phyloP scores from a whole-genome alignment of 176 grass and related monocot genomes.

The Bromus sterilis region DNA sequence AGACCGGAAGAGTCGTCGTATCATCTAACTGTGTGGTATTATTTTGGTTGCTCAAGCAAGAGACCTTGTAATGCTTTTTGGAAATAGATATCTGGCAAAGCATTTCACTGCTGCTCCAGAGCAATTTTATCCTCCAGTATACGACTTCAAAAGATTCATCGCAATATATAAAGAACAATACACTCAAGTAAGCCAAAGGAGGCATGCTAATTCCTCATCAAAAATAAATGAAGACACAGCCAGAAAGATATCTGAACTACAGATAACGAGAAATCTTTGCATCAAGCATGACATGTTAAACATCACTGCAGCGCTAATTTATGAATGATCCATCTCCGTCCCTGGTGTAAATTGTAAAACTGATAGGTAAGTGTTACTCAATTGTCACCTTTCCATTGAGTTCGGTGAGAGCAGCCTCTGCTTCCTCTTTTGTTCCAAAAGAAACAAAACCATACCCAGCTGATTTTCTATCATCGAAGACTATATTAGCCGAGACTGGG shows the following conservation, averaged over 20 bases:
- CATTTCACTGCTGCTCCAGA: neutral
- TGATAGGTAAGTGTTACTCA: neutral
- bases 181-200: neutral
- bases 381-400: slow-evolving; percentile 77
- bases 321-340: neutral
- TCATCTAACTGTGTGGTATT: neutral
- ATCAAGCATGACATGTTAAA: slow-evolving; percentile 3
- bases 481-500: slow-evolving; percentile 51
- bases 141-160: neutral
- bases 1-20: neutral
- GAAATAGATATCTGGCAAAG: neutral
- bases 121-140: neutral
- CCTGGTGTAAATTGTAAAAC: slow-evolving; percentile 9
- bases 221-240: neutral
- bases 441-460: slow-evolving; percentile 90
- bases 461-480: slow-evolving; percentile 64
- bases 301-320: neutral
- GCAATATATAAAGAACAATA: neutral
- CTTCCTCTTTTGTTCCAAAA: slow-evolving; percentile 74
- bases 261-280: neutral
- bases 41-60: neutral
- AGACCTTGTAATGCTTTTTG: neutral
- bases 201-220: neutral
- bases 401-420: slow-evolving; percentile 62
- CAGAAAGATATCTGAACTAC: neutral